These are phyloP conservation scores for Echinochloa phyllopogon DNA, from an alignment of 176 grass and related monocot genomes.

Conservation along the genomic window DNA sequence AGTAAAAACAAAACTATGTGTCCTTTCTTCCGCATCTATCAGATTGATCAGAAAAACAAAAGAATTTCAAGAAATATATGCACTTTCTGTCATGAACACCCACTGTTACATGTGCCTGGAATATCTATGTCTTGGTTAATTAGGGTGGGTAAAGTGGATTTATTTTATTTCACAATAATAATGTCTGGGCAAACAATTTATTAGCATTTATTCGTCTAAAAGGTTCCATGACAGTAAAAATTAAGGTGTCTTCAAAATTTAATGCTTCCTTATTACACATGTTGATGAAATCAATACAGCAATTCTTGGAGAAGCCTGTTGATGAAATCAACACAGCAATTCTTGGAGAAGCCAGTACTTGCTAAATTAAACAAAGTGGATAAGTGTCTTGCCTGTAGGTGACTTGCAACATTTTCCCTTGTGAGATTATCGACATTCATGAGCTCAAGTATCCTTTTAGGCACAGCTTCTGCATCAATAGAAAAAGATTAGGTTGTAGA, in stretches of 20 bases:
- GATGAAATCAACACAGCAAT: background rate
- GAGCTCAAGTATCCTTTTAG: slow-evolving; percentile 95
- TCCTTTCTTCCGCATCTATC: background rate
- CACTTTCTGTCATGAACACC: background rate
- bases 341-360: background rate
- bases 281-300: slow-evolving; percentile 10
- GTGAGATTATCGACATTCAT: slow-evolving; percentile 99
- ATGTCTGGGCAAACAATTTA: background rate
- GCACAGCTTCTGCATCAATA: slow-evolving; percentile 81
- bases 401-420: slow-evolving; percentile 97
- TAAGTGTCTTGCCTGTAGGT: slow-evolving; percentile 74
- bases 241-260: background rate
- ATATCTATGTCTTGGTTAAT: background rate
- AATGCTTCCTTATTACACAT: background rate
- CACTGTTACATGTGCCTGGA: background rate
- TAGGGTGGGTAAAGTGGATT: background rate
- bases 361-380: slow-evolving; percentile 1
- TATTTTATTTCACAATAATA: slow-evolving; percentile 2
- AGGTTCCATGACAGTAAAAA: background rate
- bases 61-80: slow-evolving; percentile 5
- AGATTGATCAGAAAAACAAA: background rate
- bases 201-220: background rate
- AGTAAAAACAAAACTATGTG: background rate
- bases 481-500: slow-evolving; percentile 21
- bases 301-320: too few relatives aligned